phyloP scores from a whole-genome alignment of 73 alveolate genomes.

The Paramecium primaurelia region DNA sequence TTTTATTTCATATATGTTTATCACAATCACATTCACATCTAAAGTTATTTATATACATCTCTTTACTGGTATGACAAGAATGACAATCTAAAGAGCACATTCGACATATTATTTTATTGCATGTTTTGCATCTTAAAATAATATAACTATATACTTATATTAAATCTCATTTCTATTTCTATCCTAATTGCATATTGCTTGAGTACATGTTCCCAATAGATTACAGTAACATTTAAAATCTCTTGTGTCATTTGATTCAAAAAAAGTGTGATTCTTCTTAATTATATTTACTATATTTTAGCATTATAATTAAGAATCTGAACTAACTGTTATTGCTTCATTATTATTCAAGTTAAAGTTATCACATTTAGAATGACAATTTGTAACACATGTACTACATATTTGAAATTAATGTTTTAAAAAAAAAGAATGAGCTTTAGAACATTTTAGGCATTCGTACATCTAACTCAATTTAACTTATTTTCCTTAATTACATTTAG shows the following conservation, averaged over 20 bases:
- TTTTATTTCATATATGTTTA: not conserved
- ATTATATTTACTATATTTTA: not conserved
- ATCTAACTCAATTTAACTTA: not conserved
- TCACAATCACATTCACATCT: conserved; percentile 21
- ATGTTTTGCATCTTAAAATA: not conserved
- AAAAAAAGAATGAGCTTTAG: not conserved
- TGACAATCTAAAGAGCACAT: not conserved
- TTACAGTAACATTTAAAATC: not conserved
- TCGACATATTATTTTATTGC: not conserved
- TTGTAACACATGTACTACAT: not conserved
- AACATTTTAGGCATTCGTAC: not conserved
- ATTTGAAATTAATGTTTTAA: not conserved
- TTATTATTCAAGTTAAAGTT: not conserved
- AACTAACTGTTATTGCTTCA: not conserved
- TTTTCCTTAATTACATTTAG: conserved; percentile 30
- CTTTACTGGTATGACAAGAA: not conserved
- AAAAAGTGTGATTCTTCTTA: not conserved
- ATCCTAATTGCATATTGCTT: not conserved
- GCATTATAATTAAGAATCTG: not conserved
- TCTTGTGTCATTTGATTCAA: not conserved
- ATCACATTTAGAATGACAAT: not conserved
- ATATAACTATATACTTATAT: not conserved
- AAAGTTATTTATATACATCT: conserved; percentile 7
- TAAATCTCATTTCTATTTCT: not conserved
- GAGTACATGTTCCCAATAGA: not conserved